Evolutionary conservation across 345 rosid genomes (phyloP), one percentile per base, ranked within the genome.

Genomic region (Salix suchowensis): DNA sequence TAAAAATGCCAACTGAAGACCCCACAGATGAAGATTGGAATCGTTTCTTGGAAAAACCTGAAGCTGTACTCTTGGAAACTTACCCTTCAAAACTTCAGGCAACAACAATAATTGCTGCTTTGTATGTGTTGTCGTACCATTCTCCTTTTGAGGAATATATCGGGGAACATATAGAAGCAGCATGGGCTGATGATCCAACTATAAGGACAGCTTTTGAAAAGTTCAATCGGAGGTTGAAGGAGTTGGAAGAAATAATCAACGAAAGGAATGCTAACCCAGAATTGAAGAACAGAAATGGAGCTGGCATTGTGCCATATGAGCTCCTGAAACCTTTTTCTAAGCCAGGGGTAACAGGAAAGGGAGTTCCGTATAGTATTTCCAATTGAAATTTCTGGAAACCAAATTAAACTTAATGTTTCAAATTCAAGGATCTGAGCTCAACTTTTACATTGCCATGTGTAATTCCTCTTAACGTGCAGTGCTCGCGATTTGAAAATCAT

Each of bases 41-140:
- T 10, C 48, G 48, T 44, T 86, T 81, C 61, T 84, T 74, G 52
- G 89, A 90, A 1, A 83, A 88, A 72, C 90, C 85, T 0, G 91
- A 89, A 0, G 88, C 82, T 80, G 88, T 82, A 48, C 82, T 89
- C 76, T 40, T 90, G 69, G 86, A 76, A 58, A 89, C 91, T 1
- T 82, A 87, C 71, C 86, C 88, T 2, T 76, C 90, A 34, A 88
- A 82, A 83, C 68, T 85, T 40, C 85, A 85, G 77, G 80, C 91
- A 16, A 76, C 89, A 24, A 68, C 83, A 3, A 90, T 88, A 5
- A 78, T 89, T 69, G 71, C 91, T 10, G 55, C 90, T 55, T 84
- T 90, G 23, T 91, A 92, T 80, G 75, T 89, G 60, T 66, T 90
- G 75, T 92, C 97, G 5, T 86, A 71, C 64, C 97, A 92, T 52